Conservation (phyloP, 2,329 filamentous ascomycete species). For the Colletotrichum sp. region DNA sequence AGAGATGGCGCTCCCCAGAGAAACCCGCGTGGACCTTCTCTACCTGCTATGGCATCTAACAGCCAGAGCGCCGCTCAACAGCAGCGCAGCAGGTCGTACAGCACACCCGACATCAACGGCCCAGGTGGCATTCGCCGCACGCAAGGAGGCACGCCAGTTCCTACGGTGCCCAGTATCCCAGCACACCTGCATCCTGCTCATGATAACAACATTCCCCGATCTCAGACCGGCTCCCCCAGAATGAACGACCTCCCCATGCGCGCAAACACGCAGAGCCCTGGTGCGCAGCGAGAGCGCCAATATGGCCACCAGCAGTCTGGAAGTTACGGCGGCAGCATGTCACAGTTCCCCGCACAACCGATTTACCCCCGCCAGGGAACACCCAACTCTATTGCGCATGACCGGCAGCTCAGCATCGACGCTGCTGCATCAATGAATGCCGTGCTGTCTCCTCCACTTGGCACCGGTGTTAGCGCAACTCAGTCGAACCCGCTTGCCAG, state of each 20-base stretch:
- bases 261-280: conserved; percentile 74
- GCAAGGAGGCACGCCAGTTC: conserved; percentile 61
- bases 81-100: conserved; percentile 85
- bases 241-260: conserved; percentile 70
- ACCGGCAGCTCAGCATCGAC: conserved; percentile 42
- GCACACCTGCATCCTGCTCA: conserved; percentile 68
- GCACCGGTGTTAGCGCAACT: conserved; percentile 30
- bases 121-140: conserved; percentile 63
- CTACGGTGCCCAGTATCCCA: conserved; percentile 78
- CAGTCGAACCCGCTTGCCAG: conserved; percentile 39
- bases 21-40: conserved; percentile 76
- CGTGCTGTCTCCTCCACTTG: conserved; percentile 53
- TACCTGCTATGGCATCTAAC: conserved; percentile 72
- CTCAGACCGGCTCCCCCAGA: conserved; percentile 81
- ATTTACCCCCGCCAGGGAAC: conserved; percentile 54
- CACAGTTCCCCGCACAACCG: conserved; percentile 62
- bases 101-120: conserved; percentile 90
- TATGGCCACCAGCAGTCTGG: conserved; percentile 47
- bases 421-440: conserved; percentile 30
- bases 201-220: conserved; percentile 73
- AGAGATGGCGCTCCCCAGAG: conserved; percentile 75
- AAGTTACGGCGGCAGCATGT: conserved; percentile 57
- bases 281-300: conserved; percentile 66
- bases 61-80: conserved; percentile 65
- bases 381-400: conserved; percentile 43